These are phyloP conservation scores for Linum usitatissimum DNA, from an alignment of 345 rosid species.

Conservation along the genomic window DNA sequence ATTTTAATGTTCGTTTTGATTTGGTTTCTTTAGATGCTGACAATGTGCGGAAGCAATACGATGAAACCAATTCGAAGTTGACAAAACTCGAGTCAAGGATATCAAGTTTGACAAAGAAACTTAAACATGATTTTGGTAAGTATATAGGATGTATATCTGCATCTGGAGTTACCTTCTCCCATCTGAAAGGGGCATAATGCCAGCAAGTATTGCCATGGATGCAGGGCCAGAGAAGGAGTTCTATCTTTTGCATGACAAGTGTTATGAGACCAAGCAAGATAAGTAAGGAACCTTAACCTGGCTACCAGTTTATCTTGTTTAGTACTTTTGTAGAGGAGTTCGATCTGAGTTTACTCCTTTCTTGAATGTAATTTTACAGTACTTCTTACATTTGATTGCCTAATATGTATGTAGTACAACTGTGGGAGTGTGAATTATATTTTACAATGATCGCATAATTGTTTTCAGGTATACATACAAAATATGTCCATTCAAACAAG, in stretches of 20 bases:
- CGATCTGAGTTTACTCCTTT: neutral
- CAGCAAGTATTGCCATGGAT: constrained; percentile 14
- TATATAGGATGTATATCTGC: constrained; percentile 12
- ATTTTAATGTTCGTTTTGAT: constrained; percentile 6
- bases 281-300: constrained; percentile 34
- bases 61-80: constrained; percentile 60
- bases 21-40: constrained; percentile 55
- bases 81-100: constrained; percentile 77
- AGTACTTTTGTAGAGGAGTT: neutral
- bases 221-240: constrained; percentile 88
- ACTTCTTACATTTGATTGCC: neutral
- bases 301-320: neutral
- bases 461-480: constrained; percentile 86
- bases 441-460: constrained; percentile 1
- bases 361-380: neutral
- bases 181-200: neutral
- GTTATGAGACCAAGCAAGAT: constrained; percentile 85
- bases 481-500: constrained; percentile 77
- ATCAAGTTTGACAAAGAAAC: constrained; percentile 66
- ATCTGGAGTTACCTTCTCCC: constrained; percentile 8
- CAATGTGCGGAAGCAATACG: constrained; percentile 70
- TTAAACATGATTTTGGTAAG: constrained; percentile 82
- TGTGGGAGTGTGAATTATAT: constrained; percentile 8
- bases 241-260: constrained; percentile 65
- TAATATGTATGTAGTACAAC: constrained; percentile 4